Evolutionary conservation across 2,329 filamentous ascomycete species (phyloP), one percentile per base, ranked within the genome.

Genomic region (Tolypocladium inflatum): DNA sequence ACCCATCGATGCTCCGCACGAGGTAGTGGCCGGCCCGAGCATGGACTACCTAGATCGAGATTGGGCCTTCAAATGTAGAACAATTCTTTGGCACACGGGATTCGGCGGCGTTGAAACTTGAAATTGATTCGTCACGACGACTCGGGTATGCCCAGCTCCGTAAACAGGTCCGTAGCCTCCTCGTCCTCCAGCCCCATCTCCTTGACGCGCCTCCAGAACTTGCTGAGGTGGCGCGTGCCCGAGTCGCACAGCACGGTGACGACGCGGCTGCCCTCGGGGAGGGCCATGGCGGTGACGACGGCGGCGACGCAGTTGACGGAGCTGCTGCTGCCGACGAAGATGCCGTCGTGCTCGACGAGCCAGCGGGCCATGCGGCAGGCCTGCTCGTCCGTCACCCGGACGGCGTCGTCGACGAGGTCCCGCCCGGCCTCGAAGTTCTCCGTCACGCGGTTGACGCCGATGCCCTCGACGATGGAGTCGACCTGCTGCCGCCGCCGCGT

Each of bases 231-330:
- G 62, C 90, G 80, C 11, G 85, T 85, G n/a, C 90, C 88, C n/a
- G 83, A 85, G 73, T 95, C 90, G 71, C 90, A 94, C 9, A 94
- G 74, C n/a, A 95, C 78, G 0, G 90, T 94, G n/a, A 92, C 89
- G 48, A 95, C 83, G 38, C 78, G 80, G 59, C 87, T 88, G 17
- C 79, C 81, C 56, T 74, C 70, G 5, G 83, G 82, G 61, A 92
- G 74, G 48, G 77, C 76, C 68, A 86, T 80, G 33, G 89, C 89
- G 4, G 87, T 79, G 55, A 80, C 80, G 11, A 89, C 86, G 26
- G 90, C 88, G 5, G 89, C 90, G 48, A 90, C 88, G 80, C 92
- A 96, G 71, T 99, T 99, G 56, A 99, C 93, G n/a, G 92, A 89
- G 72, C 89, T 96, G 71, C 91, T 96, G 71, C 92, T 96, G 10